phyloP scores from a whole-genome alignment of 208 protist genomes.

The Trypanosoma brucei region DNA sequence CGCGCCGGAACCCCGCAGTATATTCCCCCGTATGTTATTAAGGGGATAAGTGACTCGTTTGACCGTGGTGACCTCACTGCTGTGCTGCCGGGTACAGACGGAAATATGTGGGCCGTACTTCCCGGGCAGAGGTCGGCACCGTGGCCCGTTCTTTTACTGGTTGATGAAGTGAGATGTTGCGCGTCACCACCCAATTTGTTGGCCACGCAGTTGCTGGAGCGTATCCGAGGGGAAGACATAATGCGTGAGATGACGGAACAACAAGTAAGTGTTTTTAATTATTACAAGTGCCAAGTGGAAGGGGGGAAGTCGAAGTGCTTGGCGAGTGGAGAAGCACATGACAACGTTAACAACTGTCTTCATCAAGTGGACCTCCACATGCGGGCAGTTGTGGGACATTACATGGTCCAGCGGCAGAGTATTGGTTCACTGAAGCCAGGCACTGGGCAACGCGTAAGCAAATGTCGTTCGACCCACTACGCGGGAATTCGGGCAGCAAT shows the following conservation, averaged over 20 bases:
- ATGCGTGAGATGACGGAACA: slow-evolving; percentile 18
- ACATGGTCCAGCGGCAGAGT: slow-evolving; percentile 11
- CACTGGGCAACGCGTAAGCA: slow-evolving; percentile 13
- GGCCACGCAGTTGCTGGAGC: slow-evolving; percentile 6
- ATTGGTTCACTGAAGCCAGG: slow-evolving; percentile 1
- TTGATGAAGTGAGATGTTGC: not conserved
- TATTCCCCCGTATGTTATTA: slow-evolving; percentile 46
- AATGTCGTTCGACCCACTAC: slow-evolving; percentile 19
- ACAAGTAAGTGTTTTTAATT: slow-evolving; percentile 23
- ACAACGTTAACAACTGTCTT: slow-evolving; percentile 5
- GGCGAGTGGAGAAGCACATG: not conserved
- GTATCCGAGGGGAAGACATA: slow-evolving; percentile 1
- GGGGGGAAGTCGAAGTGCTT: not conserved
- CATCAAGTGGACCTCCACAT: slow-evolving; percentile 48
- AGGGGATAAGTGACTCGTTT: slow-evolving; percentile 47
- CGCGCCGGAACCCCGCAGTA: slow-evolving; percentile 12
- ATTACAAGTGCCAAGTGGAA: slow-evolving; percentile 4
- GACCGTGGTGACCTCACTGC: slow-evolving; percentile 21
- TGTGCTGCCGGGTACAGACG: not conserved
- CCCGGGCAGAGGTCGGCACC: slow-evolving; percentile 1
- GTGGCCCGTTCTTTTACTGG: slow-evolving; percentile 20
- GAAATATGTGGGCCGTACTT: slow-evolving; percentile 17
- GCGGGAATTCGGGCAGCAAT: slow-evolving; percentile 1
- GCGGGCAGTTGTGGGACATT: slow-evolving; percentile 32
- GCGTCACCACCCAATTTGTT: not conserved